Evolutionary conservation across 2,329 filamentous ascomycete species (phyloP).

Genomic region (Aspergillus pseudoterreus): DNA sequence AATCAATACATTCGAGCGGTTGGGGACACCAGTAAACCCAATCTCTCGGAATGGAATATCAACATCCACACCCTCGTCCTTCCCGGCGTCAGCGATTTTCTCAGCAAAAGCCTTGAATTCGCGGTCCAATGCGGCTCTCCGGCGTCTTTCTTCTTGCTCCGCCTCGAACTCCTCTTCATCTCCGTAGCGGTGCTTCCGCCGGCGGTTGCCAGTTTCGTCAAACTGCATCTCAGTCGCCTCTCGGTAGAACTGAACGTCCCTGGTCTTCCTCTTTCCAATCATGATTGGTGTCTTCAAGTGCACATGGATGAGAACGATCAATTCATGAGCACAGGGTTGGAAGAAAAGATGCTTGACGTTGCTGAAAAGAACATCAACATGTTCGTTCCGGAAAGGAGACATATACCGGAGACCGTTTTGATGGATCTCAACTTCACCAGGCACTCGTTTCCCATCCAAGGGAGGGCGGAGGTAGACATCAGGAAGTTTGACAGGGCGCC

Average conservation of each 20-base stretch:
- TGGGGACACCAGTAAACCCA: conserved; percentile 93
- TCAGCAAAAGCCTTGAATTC: conserved; percentile 95
- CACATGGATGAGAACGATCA: conserved; percentile 97
- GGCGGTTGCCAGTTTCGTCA: conserved; percentile 96
- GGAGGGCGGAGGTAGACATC: conserved; percentile 95
- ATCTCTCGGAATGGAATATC: conserved; percentile 97
- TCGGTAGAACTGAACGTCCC: conserved; percentile 96
- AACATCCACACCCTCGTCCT: conserved; percentile 84
- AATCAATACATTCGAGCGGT: conserved; percentile 90
- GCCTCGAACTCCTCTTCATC: conserved; percentile 99
- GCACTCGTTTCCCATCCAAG: conserved; percentile 93
- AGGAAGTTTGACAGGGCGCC: conserved; percentile 82
- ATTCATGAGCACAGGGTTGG: conserved; percentile 91
- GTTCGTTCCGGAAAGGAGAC: conserved; percentile 72
- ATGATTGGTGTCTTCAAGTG: conserved; percentile 98
- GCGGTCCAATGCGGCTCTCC: conserved; percentile 86
- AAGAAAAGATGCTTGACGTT: conserved; percentile 99
- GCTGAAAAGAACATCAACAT: conserved; percentile 93
- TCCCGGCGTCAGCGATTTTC: conserved; percentile 94
- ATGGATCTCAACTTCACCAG: conserved; percentile 94
- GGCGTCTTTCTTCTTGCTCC: conserved; percentile 91
- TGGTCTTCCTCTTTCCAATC: conserved; percentile 98
- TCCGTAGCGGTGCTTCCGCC: conserved; percentile 94
- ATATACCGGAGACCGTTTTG: conserved; percentile 98
- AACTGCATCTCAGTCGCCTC: conserved; percentile 99